Evolutionary conservation across 2,329 filamentous ascomycete genomes (phyloP), one percentile per base, ranked within the genome.

Genomic region (Trichophyton rubrum): DNA sequence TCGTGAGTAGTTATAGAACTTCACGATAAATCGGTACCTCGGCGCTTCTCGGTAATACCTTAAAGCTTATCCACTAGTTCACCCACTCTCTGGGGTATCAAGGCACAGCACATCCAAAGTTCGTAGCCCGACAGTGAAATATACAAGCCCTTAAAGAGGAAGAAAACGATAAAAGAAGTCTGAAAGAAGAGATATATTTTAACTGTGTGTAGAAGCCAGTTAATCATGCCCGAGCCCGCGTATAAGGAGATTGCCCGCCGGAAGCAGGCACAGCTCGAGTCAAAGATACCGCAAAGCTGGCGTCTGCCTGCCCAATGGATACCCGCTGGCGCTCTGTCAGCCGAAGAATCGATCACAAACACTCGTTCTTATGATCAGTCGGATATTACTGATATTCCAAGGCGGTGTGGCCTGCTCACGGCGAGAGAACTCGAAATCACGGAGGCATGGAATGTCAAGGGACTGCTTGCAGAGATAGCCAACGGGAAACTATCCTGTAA

Each of bases 341-440:
- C 67, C 1, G 67, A 70, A 30, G 70, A 75, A 17, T 74, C 72
- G 5, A 67, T 73, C 56, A 68, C 68, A 43, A 67, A 72, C 15
- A 65, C 68, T 0, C 66, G 68, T 40, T 59, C 62, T n/a, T 74
- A 74, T 53, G 67, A 68, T 40, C 61, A 67, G 35, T 66, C 72
- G 33, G 70, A 75, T 58, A 74, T 81, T 22, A 73, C 80, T 58
- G 71, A 77, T 30, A 70, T 83, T 8, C 81, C 82, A 2, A 72
- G 75, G n/a, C 72, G 72, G 57, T 80, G 80, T 65, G 80, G 80
- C 0, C 67, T 85, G 4, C 71, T 85, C 24, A 77, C 68, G 1
- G n/a, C 69, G 0, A 67, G 74, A 3, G 82, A 85, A 63, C 67
- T 84, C 20, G 68, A 72, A 0, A 82, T 85, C 56, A 85, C 82